Conservation (phyloP, 2,329 filamentous ascomycete species). For the Colletotrichum sp. region DNA sequence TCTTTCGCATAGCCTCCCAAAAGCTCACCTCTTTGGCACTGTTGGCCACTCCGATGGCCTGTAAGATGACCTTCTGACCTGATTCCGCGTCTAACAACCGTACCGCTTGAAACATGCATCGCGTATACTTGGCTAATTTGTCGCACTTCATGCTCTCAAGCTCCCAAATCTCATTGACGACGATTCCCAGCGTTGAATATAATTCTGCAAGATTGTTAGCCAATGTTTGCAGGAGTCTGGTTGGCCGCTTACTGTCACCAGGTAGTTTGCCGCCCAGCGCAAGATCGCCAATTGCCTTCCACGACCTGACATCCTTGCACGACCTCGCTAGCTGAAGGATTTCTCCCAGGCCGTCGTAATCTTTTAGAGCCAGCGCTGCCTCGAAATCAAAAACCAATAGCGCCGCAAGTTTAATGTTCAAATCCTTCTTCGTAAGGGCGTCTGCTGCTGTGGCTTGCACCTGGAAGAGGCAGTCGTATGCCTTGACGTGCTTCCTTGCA, state of each 20-base stretch:
- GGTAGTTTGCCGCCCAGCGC: slow-evolving; percentile 61
- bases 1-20: neutral
- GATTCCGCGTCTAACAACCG: slow-evolving; percentile 61
- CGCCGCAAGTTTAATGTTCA: slow-evolving; percentile 66
- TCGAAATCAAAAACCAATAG: slow-evolving; percentile 83
- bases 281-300: slow-evolving; percentile 71
- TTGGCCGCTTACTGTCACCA: slow-evolving; percentile 45
- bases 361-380: slow-evolving; percentile 68
- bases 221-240: neutral
- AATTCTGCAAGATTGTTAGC: slow-evolving; percentile 41
- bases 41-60: slow-evolving; percentile 60
- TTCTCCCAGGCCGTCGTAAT: slow-evolving; percentile 68
- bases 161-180: slow-evolving; percentile 72
- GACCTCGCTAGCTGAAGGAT: slow-evolving; percentile 60
- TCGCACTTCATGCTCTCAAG: slow-evolving; percentile 59
- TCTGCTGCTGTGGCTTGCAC: slow-evolving; percentile 43
- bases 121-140: slow-evolving; percentile 77
- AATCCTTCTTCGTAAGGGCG: slow-evolving; percentile 52
- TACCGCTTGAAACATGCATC: slow-evolving; percentile 75
- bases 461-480: slow-evolving; percentile 57
- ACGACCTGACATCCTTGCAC: slow-evolving; percentile 51
- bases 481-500: slow-evolving; percentile 63
- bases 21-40: slow-evolving; percentile 51
- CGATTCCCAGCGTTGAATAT: slow-evolving; percentile 63
- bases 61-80: slow-evolving; percentile 67